These are phyloP conservation scores for Fusarium illudens DNA, from an alignment of 2,329 filamentous ascomycete genomes.

Conservation along the genomic window DNA sequence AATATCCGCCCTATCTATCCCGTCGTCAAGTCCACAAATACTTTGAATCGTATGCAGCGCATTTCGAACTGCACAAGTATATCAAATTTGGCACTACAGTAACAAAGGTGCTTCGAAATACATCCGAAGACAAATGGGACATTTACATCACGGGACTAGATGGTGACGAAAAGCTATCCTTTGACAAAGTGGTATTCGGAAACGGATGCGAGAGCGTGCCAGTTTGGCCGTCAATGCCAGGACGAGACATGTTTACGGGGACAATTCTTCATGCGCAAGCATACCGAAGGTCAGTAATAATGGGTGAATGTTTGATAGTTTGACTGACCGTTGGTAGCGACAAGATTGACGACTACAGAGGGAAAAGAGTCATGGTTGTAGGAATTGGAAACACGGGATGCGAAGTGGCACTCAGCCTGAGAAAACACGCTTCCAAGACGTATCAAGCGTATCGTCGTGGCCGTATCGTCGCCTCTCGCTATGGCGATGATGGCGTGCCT, in stretches of 20 bases:
- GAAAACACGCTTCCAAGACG: not conserved
- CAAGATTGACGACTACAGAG: not conserved
- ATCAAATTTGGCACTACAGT: not conserved
- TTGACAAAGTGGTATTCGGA: not conserved
- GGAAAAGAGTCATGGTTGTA: not conserved
- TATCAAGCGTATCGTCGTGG: not conserved
- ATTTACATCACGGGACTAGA: not conserved
- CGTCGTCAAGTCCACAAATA: not conserved
- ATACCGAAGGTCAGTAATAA: not conserved
- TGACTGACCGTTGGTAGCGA: not conserved
- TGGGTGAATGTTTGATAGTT: accelerated
- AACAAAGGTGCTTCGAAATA: not conserved
- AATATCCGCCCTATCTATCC: not conserved
- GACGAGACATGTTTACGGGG: not conserved
- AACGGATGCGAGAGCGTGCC: not conserved
- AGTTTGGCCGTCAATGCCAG: not conserved
- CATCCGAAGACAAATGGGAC: not conserved
- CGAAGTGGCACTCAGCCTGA: not conserved
- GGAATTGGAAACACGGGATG: conserved; percentile 4
- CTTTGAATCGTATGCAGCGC: conserved; percentile 1
- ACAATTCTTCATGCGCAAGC: not conserved
- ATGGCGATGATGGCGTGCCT: not conserved
- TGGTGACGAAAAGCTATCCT: not conserved
- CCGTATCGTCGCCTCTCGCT: not conserved
- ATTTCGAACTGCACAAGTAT: not conserved